A percentile compares a stretch with the other conserved stretches of the same genome.
Conservation (phyloP, 257 asterid species). For the Solanum microdontum region DNA sequence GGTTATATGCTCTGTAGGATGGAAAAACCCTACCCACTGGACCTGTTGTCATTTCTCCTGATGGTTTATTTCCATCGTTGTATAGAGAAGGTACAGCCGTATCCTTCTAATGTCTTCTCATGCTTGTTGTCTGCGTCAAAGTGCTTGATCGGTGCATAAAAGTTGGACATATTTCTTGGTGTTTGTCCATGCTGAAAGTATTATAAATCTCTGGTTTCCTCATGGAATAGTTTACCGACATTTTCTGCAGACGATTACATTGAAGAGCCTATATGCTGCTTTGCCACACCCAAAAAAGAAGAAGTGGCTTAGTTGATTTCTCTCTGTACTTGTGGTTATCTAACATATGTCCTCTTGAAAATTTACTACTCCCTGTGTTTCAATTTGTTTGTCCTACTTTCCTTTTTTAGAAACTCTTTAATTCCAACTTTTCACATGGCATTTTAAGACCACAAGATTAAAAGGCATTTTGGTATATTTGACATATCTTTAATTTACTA, state of each 20-base stretch:
- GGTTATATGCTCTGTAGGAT: conserved; percentile 42
- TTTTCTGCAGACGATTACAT: not conserved
- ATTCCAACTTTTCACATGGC: not conserved
- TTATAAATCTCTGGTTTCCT: not conserved
- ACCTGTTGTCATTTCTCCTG: conserved; percentile 98
- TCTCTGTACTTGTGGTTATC: not conserved
- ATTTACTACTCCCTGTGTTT: not conserved
- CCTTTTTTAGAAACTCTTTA: not conserved
- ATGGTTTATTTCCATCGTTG: conserved; percentile 90
- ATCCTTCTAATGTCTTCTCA: not conserved
- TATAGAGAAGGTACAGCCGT: conserved; percentile 68
- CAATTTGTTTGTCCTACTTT: not conserved
- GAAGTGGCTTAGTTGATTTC: not conserved
- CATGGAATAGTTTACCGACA: not conserved
- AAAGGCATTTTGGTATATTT: not conserved
- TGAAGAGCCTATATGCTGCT: not conserved
- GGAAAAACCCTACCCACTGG: conserved; percentile 90
- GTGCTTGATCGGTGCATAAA: not conserved
- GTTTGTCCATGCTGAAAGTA: not conserved
- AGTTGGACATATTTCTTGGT: not conserved
- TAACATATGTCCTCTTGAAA: not conserved
- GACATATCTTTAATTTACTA: not conserved
- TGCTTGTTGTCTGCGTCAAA: not conserved
- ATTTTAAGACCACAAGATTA: not conserved
- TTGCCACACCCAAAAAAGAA: not conserved